phyloP scores from a whole-genome alignment of 2,329 filamentous ascomycete species.

The Leptographium lundbergii region DNA sequence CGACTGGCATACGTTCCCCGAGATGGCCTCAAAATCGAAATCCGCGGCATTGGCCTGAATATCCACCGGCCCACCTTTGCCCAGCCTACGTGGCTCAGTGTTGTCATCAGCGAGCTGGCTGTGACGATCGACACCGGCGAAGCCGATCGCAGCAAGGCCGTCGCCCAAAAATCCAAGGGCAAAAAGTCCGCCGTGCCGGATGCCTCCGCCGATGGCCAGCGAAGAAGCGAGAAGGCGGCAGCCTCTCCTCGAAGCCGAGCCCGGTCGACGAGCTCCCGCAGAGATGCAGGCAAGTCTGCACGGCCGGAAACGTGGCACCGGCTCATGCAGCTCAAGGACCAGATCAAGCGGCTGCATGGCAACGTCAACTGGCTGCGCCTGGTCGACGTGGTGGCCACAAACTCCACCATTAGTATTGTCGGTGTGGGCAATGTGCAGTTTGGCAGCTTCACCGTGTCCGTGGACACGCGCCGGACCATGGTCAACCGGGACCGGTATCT shows the following conservation, averaged over 20 bases:
- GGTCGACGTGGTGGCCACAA: slow-evolving; percentile 77
- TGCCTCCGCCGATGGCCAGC: background rate
- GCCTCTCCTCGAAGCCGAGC: background rate
- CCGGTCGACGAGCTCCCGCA: slow-evolving; percentile 13
- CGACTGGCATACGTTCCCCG: slow-evolving; percentile 80
- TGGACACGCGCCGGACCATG: slow-evolving; percentile 85
- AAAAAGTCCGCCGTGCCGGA: background rate
- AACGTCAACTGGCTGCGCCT: slow-evolving; percentile 81
- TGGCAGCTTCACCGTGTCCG: slow-evolving; percentile 70
- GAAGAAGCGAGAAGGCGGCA: background rate
- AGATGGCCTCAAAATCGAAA: slow-evolving; percentile 81
- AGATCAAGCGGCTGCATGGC: slow-evolving; percentile 72
- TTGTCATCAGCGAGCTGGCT: slow-evolving; percentile 74
- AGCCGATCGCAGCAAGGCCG: slow-evolving; percentile 38
- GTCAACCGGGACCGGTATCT: slow-evolving; percentile 85
- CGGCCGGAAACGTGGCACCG: slow-evolving; percentile 70
- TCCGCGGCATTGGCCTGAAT: slow-evolving; percentile 76
- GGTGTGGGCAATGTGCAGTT: slow-evolving; percentile 78
- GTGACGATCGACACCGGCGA: slow-evolving; percentile 68
- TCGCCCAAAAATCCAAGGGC: slow-evolving; percentile 14
- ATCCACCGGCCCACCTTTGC: slow-evolving; percentile 92
- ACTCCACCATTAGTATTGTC: slow-evolving; percentile 62
- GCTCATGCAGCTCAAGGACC: slow-evolving; percentile 68
- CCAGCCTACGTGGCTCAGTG: slow-evolving; percentile 90
- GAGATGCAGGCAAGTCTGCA: slow-evolving; percentile 18